A percentile compares a stretch with the other conserved stretches of the same genome.
Conservation (phyloP, 495 filamentous ascomycete genomes). For the Aspergillus sclerotiicarbonarius region DNA sequence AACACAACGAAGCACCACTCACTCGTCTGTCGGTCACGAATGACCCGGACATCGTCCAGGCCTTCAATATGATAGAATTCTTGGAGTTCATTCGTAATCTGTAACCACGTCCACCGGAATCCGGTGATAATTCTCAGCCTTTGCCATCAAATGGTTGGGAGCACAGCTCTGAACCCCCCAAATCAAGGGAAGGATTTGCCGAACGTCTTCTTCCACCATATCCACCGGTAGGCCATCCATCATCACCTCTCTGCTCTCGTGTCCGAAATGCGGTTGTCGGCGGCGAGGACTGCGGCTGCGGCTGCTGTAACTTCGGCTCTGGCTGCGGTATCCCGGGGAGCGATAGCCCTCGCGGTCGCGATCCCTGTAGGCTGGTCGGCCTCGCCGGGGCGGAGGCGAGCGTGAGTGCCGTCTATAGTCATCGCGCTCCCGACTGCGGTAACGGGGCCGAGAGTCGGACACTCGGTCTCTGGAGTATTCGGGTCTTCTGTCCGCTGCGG, state of each 20-base stretch:
- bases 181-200: constrained; percentile 43
- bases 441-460: constrained; percentile 29
- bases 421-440: constrained; percentile 41
- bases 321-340: constrained; percentile 46
- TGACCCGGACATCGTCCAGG: constrained; percentile 63
- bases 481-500: constrained; percentile 36
- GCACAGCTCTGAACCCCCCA: not conserved
- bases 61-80: constrained; percentile 56
- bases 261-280: constrained; percentile 45
- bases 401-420: constrained; percentile 38
- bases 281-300: constrained; percentile 42
- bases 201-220: constrained; percentile 63
- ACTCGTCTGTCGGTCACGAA: constrained; percentile 67
- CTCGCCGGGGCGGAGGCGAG: constrained; percentile 37
- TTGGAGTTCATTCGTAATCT: constrained; percentile 63
- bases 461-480: constrained; percentile 34
- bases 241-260: constrained; percentile 58
- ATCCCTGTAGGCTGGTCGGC: constrained; percentile 49
- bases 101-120: constrained; percentile 32
- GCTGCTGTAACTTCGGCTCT: constrained; percentile 46
- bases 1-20: constrained; percentile 17
- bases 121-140: constrained; percentile 48
- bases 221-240: constrained; percentile 60
- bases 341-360: constrained; percentile 56
- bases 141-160: constrained; percentile 24